These are phyloP conservation scores for Leishmania arabica DNA, from an alignment of 208 protist species.

Conservation along the genomic window DNA sequence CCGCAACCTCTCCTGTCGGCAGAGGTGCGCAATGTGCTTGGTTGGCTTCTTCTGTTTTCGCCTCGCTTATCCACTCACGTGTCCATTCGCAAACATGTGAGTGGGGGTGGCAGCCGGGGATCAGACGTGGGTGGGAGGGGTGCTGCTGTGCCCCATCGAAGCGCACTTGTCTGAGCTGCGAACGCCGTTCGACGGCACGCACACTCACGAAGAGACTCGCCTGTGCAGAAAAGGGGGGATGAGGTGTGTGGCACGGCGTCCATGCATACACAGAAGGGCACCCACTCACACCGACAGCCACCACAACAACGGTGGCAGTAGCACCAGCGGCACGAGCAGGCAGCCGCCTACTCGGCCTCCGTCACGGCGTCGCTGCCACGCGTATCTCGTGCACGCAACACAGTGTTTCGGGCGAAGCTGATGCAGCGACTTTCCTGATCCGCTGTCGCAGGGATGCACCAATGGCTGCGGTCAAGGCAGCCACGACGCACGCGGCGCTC, in stretches of 20 bases:
- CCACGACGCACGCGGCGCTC: slow-evolving; percentile 29
- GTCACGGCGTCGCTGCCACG: slow-evolving; percentile 2
- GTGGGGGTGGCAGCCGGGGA: neutral
- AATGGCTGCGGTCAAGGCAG: slow-evolving; percentile 24
- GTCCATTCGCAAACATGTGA: neutral
- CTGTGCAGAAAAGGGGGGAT: no score
- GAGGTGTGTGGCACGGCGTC: neutral
- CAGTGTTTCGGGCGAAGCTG: slow-evolving; percentile 27
- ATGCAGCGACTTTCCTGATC: slow-evolving; percentile 37
- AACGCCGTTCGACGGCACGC: neutral
- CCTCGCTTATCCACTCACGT: neutral
- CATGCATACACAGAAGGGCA: neutral
- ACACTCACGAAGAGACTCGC: neutral
- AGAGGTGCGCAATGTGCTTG: neutral
- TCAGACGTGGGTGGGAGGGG: neutral
- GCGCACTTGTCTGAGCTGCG: neutral
- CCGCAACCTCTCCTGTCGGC: neutral
- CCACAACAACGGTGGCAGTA: neutral
- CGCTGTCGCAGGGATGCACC: slow-evolving; percentile 35
- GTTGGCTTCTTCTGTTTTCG: neutral
- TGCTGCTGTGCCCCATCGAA: neutral
- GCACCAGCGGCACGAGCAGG: neutral
- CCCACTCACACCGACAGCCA: neutral
- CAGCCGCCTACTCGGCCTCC: neutral
- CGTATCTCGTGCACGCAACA: slow-evolving; percentile 2